These are phyloP conservation scores for Cryptosporidium felis DNA, from an alignment of 169 alveolate genomes.

Conservation along the genomic window DNA sequence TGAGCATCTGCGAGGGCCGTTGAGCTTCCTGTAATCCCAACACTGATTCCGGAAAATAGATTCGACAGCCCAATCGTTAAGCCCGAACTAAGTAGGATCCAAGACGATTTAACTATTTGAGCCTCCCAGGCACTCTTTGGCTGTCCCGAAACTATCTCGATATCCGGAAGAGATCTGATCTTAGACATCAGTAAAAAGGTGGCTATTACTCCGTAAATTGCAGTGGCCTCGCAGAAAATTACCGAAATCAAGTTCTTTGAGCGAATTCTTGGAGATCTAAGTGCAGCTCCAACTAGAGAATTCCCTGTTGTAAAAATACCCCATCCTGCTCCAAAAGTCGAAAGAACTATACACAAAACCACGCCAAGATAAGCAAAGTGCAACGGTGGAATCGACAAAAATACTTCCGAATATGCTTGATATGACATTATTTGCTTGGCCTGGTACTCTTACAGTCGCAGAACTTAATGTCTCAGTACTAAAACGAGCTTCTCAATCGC, in stretches of 20 bases:
- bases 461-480: too few species aligned
- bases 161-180: slow-evolving; percentile 77
- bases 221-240: slow-evolving; percentile 99
- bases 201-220: slow-evolving; percentile 94
- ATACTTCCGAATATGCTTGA: slow-evolving; percentile 50
- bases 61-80: slow-evolving; percentile 98
- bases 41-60: slow-evolving; percentile 97
- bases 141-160: slow-evolving; percentile 73
- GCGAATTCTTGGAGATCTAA: slow-evolving; percentile 98
- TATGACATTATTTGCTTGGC: slow-evolving; percentile 28
- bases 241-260: slow-evolving; percentile 97
- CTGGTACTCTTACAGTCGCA: too few species aligned
- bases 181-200: slow-evolving; percentile 86
- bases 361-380: slow-evolving; percentile 89
- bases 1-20: slow-evolving; percentile 99
- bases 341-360: slow-evolving; percentile 89
- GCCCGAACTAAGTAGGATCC: slow-evolving; percentile 96
- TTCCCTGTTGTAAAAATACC: slow-evolving; percentile 98
- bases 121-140: slow-evolving; percentile 76
- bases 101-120: slow-evolving; percentile 88
- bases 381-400: slow-evolving; percentile 54
- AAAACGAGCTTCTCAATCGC: too few species aligned
- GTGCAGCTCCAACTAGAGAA: slow-evolving; percentile 97
- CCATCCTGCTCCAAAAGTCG: slow-evolving; percentile 97
- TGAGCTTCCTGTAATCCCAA: slow-evolving; percentile 99